phyloP scores from a whole-genome alignment of 805 yeast genomes.

The Kazachstania psychrophila region DNA sequence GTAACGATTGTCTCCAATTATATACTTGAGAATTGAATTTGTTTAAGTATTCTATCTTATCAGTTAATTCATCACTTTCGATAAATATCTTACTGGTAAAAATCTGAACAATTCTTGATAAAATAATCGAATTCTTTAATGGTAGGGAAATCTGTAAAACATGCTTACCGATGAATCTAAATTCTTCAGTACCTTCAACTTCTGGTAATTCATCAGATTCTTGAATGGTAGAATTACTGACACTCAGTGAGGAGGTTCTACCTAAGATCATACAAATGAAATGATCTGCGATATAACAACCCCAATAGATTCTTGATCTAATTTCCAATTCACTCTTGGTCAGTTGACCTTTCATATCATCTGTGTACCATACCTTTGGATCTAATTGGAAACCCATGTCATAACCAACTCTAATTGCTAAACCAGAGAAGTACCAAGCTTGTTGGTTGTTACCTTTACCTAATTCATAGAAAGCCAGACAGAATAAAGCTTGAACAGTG shows the following conservation, averaged over 20 bases:
- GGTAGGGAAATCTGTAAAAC: conserved; percentile 29
- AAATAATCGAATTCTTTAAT: conserved; percentile 36
- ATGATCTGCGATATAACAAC: conserved; percentile 56
- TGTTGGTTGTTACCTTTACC: conserved; percentile 49
- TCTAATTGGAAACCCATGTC: conserved; percentile 56
- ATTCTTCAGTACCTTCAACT: conserved; percentile 54
- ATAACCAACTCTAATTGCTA: conserved; percentile 55
- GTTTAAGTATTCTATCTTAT: conserved; percentile 30
- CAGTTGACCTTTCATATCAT: conserved; percentile 30
- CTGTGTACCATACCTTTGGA: conserved; percentile 49
- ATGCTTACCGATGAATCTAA: conserved; percentile 32
- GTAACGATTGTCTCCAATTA: conserved; percentile 44
- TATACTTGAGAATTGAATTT: conserved; percentile 42
- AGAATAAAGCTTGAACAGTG: conserved; percentile 48
- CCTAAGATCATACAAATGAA: conserved; percentile 52
- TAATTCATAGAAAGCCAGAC: conserved; percentile 52
- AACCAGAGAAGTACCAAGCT: conserved; percentile 57
- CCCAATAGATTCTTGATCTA: conserved; percentile 57
- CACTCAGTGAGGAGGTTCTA: conserved; percentile 45
- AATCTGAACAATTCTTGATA: conserved; percentile 33
- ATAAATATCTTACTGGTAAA: conserved; percentile 30
- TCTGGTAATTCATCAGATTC: conserved; percentile 53
- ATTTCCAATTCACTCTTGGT: conserved; percentile 46
- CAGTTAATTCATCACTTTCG: conserved; percentile 26
- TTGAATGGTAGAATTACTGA: conserved; percentile 50